Percentiles rank a stretch among this genome's conserved stretches.
Evolutionary conservation across 768 basidiomycete species (phyloP).

Genomic region (Hortiboletus campestris): DNA sequence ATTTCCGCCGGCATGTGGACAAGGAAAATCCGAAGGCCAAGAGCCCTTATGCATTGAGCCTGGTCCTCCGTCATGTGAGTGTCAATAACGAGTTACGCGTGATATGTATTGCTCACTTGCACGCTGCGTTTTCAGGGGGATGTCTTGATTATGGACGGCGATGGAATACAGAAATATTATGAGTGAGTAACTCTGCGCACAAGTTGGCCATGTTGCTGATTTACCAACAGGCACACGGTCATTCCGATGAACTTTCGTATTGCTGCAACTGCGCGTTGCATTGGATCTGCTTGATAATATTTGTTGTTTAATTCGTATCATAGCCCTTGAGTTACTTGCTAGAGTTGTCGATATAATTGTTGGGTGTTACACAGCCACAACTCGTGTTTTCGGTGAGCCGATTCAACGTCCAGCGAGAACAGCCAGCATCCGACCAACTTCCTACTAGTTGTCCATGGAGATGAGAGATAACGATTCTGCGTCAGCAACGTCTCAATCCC

Average conservation of each 20-base stretch:
- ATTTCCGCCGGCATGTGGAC: constrained; percentile 56
- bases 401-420: background rate
- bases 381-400: background rate
- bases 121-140: constrained; percentile 57
- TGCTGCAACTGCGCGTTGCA: constrained; percentile 74
- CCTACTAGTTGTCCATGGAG: background rate
- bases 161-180: constrained; percentile 62
- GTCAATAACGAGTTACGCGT: background rate
- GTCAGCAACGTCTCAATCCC: background rate
- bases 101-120: constrained; percentile 4
- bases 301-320: background rate
- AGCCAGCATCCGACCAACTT: background rate
- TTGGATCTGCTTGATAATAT: constrained; percentile 36
- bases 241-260: constrained; percentile 73
- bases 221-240: constrained; percentile 62
- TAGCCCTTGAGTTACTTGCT: background rate
- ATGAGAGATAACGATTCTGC: constrained; percentile 8
- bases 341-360: background rate
- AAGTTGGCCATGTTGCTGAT: constrained; percentile 11
- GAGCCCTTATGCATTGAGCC: constrained; percentile 42
- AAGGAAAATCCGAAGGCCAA: constrained; percentile 33
- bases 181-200: constrained; percentile 46
- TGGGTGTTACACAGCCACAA: constrained; percentile 14
- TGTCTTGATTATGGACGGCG: constrained; percentile 74
- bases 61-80: constrained; percentile 67